phyloP scores from a whole-genome alignment of 768 basidiomycete genomes.

The Termitomyces sp. region DNA sequence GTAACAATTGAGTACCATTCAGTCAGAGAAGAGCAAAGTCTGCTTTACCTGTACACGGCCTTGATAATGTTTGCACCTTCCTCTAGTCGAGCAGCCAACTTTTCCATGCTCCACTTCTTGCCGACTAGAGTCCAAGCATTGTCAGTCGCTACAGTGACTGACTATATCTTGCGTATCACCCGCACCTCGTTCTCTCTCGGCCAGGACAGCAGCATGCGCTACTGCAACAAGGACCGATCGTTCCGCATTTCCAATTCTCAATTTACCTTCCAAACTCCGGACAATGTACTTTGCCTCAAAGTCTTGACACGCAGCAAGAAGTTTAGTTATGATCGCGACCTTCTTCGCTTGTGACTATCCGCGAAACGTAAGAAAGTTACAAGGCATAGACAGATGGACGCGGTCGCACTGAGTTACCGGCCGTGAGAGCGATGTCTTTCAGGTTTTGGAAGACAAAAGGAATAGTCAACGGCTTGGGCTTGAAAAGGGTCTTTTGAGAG shows the following conservation, averaged over 20 bases:
- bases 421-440: slow-evolving; percentile 81
- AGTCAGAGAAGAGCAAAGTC: background rate
- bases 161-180: background rate
- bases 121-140: slow-evolving; percentile 35
- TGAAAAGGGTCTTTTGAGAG: slow-evolving; percentile 89
- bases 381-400: background rate
- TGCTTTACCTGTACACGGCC: slow-evolving; percentile 80
- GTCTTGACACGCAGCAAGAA: slow-evolving; percentile 88
- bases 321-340: slow-evolving; percentile 89
- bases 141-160: background rate
- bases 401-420: slow-evolving; percentile 66
- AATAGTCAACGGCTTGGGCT: slow-evolving; percentile 86
- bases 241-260: slow-evolving; percentile 96
- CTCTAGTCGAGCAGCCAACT: slow-evolving; percentile 66
- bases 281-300: slow-evolving; percentile 96
- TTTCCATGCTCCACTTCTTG: slow-evolving; percentile 73
- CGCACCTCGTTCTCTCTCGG: slow-evolving; percentile 54
- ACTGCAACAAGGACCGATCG: slow-evolving; percentile 93
- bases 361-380: slow-evolving; percentile 3
- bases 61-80: slow-evolving; percentile 76
- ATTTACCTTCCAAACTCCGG: slow-evolving; percentile 91
- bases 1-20: slow-evolving; percentile 1
- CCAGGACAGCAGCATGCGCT: slow-evolving; percentile 84
- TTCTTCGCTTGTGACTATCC: slow-evolving; percentile 92
- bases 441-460: slow-evolving; percentile 86